Base-by-base conservation (phyloP, 2,329 filamentous ascomycete genomes). In the Epichloe hybrida region DNA sequence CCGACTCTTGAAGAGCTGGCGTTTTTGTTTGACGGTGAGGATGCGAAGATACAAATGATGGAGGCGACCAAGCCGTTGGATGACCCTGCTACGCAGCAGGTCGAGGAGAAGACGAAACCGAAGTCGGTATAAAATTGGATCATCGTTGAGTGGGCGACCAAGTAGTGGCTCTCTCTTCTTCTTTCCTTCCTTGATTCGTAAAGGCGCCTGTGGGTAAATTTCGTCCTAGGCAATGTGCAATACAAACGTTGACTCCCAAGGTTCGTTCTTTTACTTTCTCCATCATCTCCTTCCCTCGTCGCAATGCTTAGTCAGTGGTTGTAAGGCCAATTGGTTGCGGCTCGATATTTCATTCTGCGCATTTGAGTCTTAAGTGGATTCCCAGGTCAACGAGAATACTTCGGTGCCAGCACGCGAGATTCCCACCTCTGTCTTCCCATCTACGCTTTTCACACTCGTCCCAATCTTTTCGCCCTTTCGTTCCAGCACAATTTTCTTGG, bases 301-400 rank as follows among this genome's bases (percentile, higher is more conserved):
- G 9, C 9, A 31, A 31, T 31, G 9, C 27, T 11, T 17, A 17
- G 27, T 4, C 2, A 4, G 27, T 31, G 3, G 27, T 27, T 8
- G 23, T 31, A 31, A 31, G 2, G 27, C 27, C 27, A 31, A 31
- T 31, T 4, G 4, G 11, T 11, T 31, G 9, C 27, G 12, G 35
- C 34, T 49, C 35, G 36, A 31, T 15, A 11, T 50, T 13, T 15
- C 6, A n/a, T 11, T 15, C 31, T 36, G 8, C 6, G 17, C 46
- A 8, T 13, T 42, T 17, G 49, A 4, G 35, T 20, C 4, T 41
- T 31, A 31, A 3, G 8, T 11, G 9, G 27, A 31, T 38, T 38
- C 59, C 69, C 67, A 72, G 4, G 53, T 60, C 55, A 74, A 51
- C 49, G 65, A 72, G 42, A 72, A 73, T 9, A 73, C 66, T 40